Evolutionary conservation across 2,329 filamentous ascomycete species (phyloP).

Genomic region (Didymella exigua): DNA sequence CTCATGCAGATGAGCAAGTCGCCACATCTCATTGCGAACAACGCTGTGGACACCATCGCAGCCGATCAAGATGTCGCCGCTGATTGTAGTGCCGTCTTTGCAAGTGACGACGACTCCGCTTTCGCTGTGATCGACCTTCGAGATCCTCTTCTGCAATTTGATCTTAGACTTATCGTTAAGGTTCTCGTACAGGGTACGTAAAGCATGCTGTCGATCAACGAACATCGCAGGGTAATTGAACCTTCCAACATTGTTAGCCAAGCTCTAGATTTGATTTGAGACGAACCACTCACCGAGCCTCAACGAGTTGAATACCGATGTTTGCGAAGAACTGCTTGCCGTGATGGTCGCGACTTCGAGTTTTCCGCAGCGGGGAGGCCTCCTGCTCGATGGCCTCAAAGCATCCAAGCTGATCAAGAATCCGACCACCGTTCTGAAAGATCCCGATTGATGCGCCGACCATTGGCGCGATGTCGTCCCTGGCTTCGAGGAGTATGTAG

Average conservation of each 20-base stretch:
- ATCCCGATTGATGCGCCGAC: constrained; percentile 28
- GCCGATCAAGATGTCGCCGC: constrained; percentile 23
- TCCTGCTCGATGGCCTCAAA: constrained; percentile 5
- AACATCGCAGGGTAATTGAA: constrained; percentile 9
- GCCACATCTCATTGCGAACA: constrained; percentile 25
- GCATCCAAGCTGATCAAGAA: constrained; percentile 29
- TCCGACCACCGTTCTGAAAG: constrained; percentile 21
- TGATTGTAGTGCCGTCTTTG: constrained; percentile 8
- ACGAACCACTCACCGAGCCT: background rate
- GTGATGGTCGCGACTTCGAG: background rate
- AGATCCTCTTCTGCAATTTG: constrained; percentile 1
- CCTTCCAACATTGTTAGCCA: background rate
- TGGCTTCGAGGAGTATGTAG: constrained; percentile 23
- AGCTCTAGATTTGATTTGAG: background rate
- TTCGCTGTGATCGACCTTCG: background rate
- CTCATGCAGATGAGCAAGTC: constrained; percentile 6
- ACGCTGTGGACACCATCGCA: constrained; percentile 27
- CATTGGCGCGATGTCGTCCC: constrained; percentile 16
- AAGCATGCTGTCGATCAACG: constrained; percentile 19
- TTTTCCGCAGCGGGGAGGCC: background rate
- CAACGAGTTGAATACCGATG: background rate
- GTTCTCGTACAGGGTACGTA: constrained; percentile 22
- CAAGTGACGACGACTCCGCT: constrained; percentile 14
- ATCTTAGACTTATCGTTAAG: constrained; percentile 21
- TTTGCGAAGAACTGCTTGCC: background rate